Conservation (phyloP, 805 yeast species). For the Candida parachauliodes region DNA sequence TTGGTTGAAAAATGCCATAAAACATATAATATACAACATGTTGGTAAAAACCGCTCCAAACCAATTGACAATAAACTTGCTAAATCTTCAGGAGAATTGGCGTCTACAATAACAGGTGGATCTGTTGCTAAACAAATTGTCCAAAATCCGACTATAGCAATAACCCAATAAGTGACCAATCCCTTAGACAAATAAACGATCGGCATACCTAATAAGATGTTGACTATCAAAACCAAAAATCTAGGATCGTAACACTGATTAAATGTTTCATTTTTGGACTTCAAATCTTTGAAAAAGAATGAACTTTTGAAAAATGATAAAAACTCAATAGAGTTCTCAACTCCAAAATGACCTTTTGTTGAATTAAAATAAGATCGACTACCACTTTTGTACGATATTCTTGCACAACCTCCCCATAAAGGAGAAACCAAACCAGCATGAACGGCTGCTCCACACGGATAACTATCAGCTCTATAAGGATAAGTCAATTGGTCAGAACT, state of each 20-base stretch:
- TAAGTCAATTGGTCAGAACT: constrained; percentile 33
- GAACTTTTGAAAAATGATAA: constrained; percentile 74
- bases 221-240: constrained; percentile 49
- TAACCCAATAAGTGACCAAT: constrained; percentile 50
- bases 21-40: constrained; percentile 65
- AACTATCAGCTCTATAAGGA: constrained; percentile 87
- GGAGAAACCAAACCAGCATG: constrained; percentile 82
- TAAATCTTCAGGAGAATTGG: constrained; percentile 47
- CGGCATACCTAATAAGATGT: constrained; percentile 61
- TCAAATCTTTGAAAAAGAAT: constrained; percentile 51
- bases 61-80: constrained; percentile 68
- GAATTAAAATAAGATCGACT: constrained; percentile 45
- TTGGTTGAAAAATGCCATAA: constrained; percentile 59
- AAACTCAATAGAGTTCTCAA: constrained; percentile 54
- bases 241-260: constrained; percentile 72
- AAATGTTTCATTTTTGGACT: constrained; percentile 15
- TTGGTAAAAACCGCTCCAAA: constrained; percentile 70
- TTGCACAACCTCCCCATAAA: constrained; percentile 73
- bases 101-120: constrained; percentile 66
- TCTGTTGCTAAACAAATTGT: constrained; percentile 71
- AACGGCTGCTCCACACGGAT: constrained; percentile 83
- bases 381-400: constrained; percentile 53
- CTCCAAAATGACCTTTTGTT: constrained; percentile 47
- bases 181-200: constrained; percentile 52
- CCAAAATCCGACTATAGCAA: constrained; percentile 74